Percentiles rank a stretch among this genome's conserved stretches.
Conservation (phyloP, 2,329 filamentous ascomycete genomes). For the Drechslerella dactyloides region DNA sequence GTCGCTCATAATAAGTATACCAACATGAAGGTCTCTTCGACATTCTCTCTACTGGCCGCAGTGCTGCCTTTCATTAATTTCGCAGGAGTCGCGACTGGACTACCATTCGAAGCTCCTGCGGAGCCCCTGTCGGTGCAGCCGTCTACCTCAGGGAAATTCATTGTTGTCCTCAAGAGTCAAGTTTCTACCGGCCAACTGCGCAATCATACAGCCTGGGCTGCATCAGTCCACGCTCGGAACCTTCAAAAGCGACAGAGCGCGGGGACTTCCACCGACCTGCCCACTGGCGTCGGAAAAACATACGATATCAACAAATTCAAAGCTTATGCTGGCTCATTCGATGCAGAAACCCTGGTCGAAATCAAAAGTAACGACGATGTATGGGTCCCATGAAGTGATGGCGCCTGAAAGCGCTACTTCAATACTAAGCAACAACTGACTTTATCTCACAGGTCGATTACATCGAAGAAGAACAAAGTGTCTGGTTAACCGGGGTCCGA, state of each 20-base stretch:
- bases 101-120: neutral
- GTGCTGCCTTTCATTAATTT: conserved; percentile 6
- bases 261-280: neutral
- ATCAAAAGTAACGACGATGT: conserved; percentile 58
- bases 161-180: conserved; percentile 25
- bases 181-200: conserved; percentile 3
- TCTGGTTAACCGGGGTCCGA: conserved; percentile 6
- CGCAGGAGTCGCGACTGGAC: neutral
- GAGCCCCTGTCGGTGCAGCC: neutral
- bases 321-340: conserved; percentile 60
- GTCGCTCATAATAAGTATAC: neutral
- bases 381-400: too few species aligned
- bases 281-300: conserved; percentile 59
- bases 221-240: conserved; percentile 16
- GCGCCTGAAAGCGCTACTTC: too few species aligned
- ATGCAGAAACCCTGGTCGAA: conserved; percentile 59
- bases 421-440: neutral
- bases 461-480: conserved; percentile 51
- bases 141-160: conserved; percentile 11
- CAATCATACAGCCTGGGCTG: conserved; percentile 18
- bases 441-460: conserved; percentile 52
- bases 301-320: conserved; percentile 60
- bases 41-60: conserved; percentile 7
- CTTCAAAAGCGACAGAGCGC: conserved; percentile 23
- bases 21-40: conserved; percentile 14